phyloP scores from a whole-genome alignment of 768 basidiomycete species.

The Serendipita sp. region DNA sequence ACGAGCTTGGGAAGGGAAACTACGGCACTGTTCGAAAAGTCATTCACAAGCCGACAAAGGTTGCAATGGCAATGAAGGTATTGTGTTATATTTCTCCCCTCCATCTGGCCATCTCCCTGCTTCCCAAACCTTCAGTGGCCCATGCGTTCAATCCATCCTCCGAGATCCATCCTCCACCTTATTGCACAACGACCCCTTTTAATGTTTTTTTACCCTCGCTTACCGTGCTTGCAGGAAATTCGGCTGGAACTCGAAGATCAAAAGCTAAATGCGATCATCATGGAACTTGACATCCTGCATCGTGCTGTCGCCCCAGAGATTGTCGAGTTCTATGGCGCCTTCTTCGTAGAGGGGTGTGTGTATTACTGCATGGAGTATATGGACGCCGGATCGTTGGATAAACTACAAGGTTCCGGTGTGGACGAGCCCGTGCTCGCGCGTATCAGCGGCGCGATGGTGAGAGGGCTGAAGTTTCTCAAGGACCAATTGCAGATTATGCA shows the following conservation, averaged over 20 bases:
- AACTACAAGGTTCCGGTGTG: constrained; percentile 43
- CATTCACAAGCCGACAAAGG: constrained; percentile 83
- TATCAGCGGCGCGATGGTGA: constrained; percentile 69
- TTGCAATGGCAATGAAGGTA: constrained; percentile 99
- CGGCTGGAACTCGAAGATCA: constrained; percentile 87
- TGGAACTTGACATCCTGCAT: constrained; percentile 97
- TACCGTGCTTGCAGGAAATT: constrained; percentile 57
- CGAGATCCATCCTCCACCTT: neutral
- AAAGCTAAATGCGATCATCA: constrained; percentile 89
- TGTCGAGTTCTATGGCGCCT: constrained; percentile 97
- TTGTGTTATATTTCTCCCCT: constrained; percentile 16
- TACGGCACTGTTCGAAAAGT: constrained; percentile 98
- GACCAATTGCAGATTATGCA: constrained; percentile 84
- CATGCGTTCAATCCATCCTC: neutral
- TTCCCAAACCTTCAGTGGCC: neutral
- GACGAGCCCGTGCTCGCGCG: constrained; percentile 69
- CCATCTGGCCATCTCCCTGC: neutral
- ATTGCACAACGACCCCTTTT: neutral
- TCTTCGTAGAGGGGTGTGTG: constrained; percentile 99
- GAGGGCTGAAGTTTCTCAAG: constrained; percentile 87
- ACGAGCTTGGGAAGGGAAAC: constrained; percentile 91
- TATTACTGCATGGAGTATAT: constrained; percentile 99
- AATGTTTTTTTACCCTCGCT: constrained; percentile 4
- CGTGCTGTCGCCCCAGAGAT: constrained; percentile 82
- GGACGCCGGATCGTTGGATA: constrained; percentile 96